These are phyloP conservation scores for Botrytis tulipae DNA, from an alignment of 2,329 filamentous ascomycete genomes.

Conservation along the genomic window DNA sequence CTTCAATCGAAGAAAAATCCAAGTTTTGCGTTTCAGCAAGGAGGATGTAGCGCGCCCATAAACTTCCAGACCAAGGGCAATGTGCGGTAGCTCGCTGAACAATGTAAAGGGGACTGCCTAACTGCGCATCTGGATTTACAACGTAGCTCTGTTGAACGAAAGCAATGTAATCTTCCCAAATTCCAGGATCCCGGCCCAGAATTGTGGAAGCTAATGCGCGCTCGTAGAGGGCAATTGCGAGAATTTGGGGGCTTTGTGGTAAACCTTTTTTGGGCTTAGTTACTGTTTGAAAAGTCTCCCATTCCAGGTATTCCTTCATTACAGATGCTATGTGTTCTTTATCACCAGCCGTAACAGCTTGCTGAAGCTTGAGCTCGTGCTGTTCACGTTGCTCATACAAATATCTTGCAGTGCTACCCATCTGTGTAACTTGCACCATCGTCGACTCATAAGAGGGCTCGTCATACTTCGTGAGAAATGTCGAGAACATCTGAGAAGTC, in stretches of 20 bases:
- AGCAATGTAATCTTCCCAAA: constrained; percentile 74
- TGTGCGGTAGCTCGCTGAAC: constrained; percentile 82
- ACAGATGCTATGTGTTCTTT: constrained; percentile 51
- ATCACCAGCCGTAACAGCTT: constrained; percentile 57
- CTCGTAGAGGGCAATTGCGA: constrained; percentile 69
- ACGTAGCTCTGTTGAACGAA: constrained; percentile 32
- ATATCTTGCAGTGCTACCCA: constrained; percentile 62
- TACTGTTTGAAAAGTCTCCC: constrained; percentile 68
- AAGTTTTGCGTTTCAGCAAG: constrained; percentile 76
- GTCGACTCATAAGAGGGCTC: constrained; percentile 68
- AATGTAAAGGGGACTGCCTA: constrained; percentile 61
- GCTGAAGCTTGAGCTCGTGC: constrained; percentile 64
- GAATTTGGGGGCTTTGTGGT: constrained; percentile 46
- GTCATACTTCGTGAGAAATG: constrained; percentile 70
- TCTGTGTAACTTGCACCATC: constrained; percentile 66
- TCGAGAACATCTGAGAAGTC: constrained; percentile 72
- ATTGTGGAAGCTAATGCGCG: constrained; percentile 64
- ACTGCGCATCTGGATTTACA: constrained; percentile 39
- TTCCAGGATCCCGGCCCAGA: constrained; percentile 69
- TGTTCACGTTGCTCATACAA: constrained; percentile 63
- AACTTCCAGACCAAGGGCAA: constrained; percentile 85
- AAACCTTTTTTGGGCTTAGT: constrained; percentile 51
- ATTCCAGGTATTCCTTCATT: constrained; percentile 73
- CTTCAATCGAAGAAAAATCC: constrained; percentile 77
- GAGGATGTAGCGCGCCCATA: constrained; percentile 89